These are phyloP conservation scores for Scenedesmus sp. DNA, from an alignment of 163 green algal genomes.

Conservation along the genomic window DNA sequence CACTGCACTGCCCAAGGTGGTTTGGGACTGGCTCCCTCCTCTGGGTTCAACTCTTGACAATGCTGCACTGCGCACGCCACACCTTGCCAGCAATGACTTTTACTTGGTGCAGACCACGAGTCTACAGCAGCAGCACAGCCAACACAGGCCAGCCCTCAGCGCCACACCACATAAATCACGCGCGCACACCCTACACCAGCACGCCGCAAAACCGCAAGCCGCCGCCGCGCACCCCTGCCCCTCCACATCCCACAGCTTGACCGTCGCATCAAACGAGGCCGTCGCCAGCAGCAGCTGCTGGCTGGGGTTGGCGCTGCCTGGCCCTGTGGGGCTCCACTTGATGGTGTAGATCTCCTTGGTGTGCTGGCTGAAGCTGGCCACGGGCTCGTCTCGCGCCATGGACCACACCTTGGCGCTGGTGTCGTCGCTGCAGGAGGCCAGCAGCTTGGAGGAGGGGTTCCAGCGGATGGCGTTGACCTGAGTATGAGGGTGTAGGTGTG, in stretches of 20 bases:
- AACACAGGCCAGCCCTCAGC: background rate
- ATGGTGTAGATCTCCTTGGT: slow-evolving; percentile 91
- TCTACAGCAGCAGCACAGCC: too few species aligned
- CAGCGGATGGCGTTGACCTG: slow-evolving; percentile 90
- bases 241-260: slow-evolving; percentile 89
- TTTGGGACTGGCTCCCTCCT: too few species aligned
- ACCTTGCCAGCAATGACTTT: too few species aligned
- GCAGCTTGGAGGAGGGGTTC: slow-evolving; percentile 78
- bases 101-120: too few species aligned
- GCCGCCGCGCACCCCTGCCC: slow-evolving; percentile 60
- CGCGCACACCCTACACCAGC: too few species aligned
- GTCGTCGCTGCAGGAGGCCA: slow-evolving; percentile 92
- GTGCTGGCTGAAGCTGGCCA: slow-evolving; percentile 83
- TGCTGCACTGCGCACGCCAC: too few species aligned
- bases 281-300: slow-evolving; percentile 83
- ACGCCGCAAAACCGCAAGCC: background rate
- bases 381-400: slow-evolving; percentile 37
- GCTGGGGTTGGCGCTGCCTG: slow-evolving; percentile 74
- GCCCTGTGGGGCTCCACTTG: slow-evolving; percentile 76
- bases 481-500: too few species aligned
- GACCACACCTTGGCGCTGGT: slow-evolving; percentile 81
- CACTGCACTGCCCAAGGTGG: too few species aligned
- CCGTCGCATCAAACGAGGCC: slow-evolving; percentile 90
- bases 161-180: background rate
- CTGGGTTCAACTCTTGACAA: too few species aligned